Conservation (phyloP, 345 rosid species). For the Citropsis articulata region DNA sequence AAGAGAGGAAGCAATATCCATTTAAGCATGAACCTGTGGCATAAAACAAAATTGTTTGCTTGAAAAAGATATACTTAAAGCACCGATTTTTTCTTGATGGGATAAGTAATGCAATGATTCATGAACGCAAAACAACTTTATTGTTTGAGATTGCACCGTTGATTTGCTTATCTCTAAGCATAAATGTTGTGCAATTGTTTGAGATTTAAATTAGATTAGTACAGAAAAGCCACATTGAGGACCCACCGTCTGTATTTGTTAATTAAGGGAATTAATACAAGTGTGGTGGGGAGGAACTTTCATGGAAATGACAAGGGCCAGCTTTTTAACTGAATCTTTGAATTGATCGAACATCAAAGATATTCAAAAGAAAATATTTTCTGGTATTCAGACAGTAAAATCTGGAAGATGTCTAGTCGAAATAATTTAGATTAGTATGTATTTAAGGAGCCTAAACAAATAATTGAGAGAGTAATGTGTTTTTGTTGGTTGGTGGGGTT, state of each 20-base stretch:
- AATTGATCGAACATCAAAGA: slow-evolving; percentile 32
- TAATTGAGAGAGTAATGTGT: slow-evolving; percentile 3
- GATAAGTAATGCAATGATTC: slow-evolving; percentile 1
- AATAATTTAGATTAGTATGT: slow-evolving; percentile 13
- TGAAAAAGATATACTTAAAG: background rate
- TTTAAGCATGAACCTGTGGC: background rate
- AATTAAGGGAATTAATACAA: background rate
- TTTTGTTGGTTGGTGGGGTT: slow-evolving; percentile 34
- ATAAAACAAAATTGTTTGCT: slow-evolving; percentile 4
- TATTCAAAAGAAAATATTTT: slow-evolving; percentile 18
- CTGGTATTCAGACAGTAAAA: slow-evolving; percentile 8
- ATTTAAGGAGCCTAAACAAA: background rate
- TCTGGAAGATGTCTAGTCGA: background rate
- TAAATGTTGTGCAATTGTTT: background rate
- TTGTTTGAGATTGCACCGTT: background rate
- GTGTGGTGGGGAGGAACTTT: slow-evolving; percentile 22
- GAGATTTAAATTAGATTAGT: background rate
- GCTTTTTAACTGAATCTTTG: slow-evolving; percentile 23
- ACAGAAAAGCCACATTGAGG: background rate
- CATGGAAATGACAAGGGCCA: slow-evolving; percentile 27
- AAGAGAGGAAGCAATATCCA: background rate
- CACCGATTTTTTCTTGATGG: slow-evolving; percentile 8
- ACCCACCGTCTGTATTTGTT: background rate
- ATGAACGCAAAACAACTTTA: background rate
- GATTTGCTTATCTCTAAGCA: background rate